Base-by-base conservation (phyloP, 2,329 filamentous ascomycete genomes). In the Ophiostoma triangulosporum region DNA sequence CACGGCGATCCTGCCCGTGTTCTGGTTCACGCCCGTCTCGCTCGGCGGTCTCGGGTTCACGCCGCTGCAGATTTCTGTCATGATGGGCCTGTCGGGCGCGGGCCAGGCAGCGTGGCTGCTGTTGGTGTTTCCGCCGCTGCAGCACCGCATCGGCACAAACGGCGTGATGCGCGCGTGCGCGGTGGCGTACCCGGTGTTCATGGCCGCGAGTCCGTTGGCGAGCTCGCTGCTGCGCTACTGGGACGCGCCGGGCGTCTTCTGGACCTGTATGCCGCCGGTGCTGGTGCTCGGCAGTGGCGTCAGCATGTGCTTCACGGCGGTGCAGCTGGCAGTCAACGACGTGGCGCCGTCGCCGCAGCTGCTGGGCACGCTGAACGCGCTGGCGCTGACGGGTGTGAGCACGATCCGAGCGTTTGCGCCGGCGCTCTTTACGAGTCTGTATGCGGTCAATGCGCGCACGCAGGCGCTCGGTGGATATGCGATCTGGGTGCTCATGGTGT, bases 271-370 rank as follows among this genome's bases (percentile, higher is more conserved):
- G 1, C 71, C 72, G 0, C 57, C 67, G 0, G 50, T 66, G 9
- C 64, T 82, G 11, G 68, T 70, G 0, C n/a, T 86, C 0, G 83
- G 81, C 0, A 74, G 74, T 12, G 80, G 80, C 1, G 77, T 86
- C 0, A 74, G 73, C 49, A 88, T 87, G 83, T 71, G 75, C 2
- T 86, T 84, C 62, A 89, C 84, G 0, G 81, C 73, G 1, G 74
- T 83, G 1, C 85, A 90, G 69, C 78, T 91, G 8, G 80, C 80
- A 0, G 63, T 91, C 31, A 91, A 91, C 64, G 84, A 90, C 55
- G 77, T 85, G 2, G 75, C 81, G 0, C 87, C 87, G 0, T 78
- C 73, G 9, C 74, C 78, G 1, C 70, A 72, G 40, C 76, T 80
- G 0, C 69, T 91, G 9, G 86, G 83, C 0, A 88, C 80, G 0